These are phyloP conservation scores for Annulohypoxylon nitens DNA, from an alignment of 495 filamentous ascomycete species.

Conservation along the genomic window DNA sequence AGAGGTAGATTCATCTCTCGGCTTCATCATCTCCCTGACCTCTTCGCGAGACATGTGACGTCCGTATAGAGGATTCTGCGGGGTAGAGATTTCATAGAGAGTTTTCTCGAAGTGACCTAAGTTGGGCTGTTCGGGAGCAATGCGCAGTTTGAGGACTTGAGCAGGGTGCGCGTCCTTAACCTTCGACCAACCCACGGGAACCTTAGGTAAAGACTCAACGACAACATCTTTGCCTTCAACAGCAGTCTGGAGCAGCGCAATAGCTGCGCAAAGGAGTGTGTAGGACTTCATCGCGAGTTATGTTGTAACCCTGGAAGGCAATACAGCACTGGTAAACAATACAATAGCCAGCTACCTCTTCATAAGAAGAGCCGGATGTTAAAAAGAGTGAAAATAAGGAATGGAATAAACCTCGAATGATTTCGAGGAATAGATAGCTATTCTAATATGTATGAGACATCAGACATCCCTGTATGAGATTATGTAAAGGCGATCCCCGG, in stretches of 20 bases:
- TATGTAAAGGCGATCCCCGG: not conserved
- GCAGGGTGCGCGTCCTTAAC: slow-evolving; percentile 53
- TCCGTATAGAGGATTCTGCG: slow-evolving; percentile 71
- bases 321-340: not conserved
- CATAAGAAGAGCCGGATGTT: slow-evolving; percentile 15
- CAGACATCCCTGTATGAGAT: slow-evolving; percentile 26
- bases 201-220: slow-evolving; percentile 59
- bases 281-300: slow-evolving; percentile 37
- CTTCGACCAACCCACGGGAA: slow-evolving; percentile 64
- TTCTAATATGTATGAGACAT: slow-evolving; percentile 38
- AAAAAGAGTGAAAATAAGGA: not conserved
- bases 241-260: slow-evolving; percentile 41
- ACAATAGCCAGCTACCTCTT: slow-evolving; percentile 17
- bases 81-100: slow-evolving; percentile 73
- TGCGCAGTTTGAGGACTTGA: slow-evolving; percentile 63
- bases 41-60: slow-evolving; percentile 72
- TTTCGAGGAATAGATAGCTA: not conserved
- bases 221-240: slow-evolving; percentile 52
- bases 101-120: slow-evolving; percentile 68
- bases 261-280: slow-evolving; percentile 42
- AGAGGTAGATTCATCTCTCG: slow-evolving; percentile 57
- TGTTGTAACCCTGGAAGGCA: not conserved
- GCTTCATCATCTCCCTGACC: slow-evolving; percentile 64
- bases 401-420: slow-evolving; percentile 4
- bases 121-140: slow-evolving; percentile 67